Evolutionary conservation across 305 asterid species (phyloP).

Genomic region (Ajuga reptans): DNA sequence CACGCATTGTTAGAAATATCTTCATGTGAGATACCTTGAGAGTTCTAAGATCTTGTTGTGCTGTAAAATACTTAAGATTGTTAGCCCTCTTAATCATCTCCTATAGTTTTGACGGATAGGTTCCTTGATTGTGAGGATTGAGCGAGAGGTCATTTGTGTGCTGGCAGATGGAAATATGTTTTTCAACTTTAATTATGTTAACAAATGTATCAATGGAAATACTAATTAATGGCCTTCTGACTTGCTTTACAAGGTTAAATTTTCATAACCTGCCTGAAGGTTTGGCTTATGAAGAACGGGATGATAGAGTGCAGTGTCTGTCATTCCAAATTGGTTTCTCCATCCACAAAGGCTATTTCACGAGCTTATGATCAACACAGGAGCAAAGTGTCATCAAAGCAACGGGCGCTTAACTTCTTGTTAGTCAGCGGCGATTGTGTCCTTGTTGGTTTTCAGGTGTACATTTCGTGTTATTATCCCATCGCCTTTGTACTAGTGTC

Average conservation of each 20-base stretch:
- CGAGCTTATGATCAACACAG: constrained; percentile 66
- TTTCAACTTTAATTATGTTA: not conserved
- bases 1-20: not conserved
- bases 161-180: not conserved
- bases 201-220: not conserved
- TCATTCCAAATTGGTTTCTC: constrained; percentile 61
- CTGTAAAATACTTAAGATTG: not conserved
- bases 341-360: constrained; percentile 51
- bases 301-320: constrained; percentile 76
- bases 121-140: not conserved
- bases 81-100: not conserved
- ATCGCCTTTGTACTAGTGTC: not conserved
- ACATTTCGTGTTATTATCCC: not conserved
- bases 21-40: not conserved
- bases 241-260: constrained; percentile 16
- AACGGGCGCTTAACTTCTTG: constrained; percentile 54
- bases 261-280: constrained; percentile 28
- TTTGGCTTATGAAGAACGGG: constrained; percentile 52
- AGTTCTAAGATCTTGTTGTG: not conserved
- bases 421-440: constrained; percentile 71
- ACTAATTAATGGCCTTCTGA: not conserved
- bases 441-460: constrained; percentile 71
- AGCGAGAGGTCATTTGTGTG: not conserved
- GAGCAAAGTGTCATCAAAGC: constrained; percentile 60
- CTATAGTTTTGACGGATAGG: not conserved